phyloP scores from a whole-genome alignment of 164 flowering plant genomes.

The Euptelea pleiosperma region DNA sequence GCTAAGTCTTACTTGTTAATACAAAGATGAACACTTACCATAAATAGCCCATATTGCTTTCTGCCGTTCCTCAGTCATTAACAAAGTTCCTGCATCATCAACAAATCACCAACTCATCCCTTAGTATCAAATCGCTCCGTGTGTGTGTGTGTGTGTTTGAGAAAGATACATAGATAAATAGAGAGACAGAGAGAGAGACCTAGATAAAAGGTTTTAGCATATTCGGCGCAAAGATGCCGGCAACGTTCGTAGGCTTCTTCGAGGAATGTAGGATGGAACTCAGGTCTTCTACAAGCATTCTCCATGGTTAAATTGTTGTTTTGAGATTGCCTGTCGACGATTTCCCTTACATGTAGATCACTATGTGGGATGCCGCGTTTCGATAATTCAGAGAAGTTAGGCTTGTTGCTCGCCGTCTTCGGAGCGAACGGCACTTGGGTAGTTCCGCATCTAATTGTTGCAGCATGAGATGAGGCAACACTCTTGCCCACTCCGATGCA shows the following conservation, averaged over 20 bases:
- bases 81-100: conserved; percentile 47
- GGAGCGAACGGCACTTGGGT: conserved; percentile 8
- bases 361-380: conserved; percentile 34
- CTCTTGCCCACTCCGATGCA: not conserved
- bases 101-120: not conserved
- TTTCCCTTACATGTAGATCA: conserved; percentile 38
- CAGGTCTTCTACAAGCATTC: conserved; percentile 13
- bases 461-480: not conserved
- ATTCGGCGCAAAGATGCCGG: conserved; percentile 54
- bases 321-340: conserved; percentile 47
- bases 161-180: too few species aligned
- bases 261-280: conserved; percentile 42
- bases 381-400: conserved; percentile 20
- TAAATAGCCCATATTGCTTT: conserved; percentile 84
- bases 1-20: not conserved
- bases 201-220: conserved; percentile 79
- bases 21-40: conserved; percentile 31
- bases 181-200: conserved; percentile 39
- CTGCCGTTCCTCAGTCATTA: conserved; percentile 70
- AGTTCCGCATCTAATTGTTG: conserved; percentile 4
- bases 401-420: not conserved
- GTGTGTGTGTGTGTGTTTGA: too few species aligned
- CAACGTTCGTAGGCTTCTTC: conserved; percentile 63
- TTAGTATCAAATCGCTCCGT: too few species aligned
- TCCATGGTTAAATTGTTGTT: not conserved